Base-by-base conservation (phyloP, 805 yeast genomes). In the Candida pseudofarinosa region DNA sequence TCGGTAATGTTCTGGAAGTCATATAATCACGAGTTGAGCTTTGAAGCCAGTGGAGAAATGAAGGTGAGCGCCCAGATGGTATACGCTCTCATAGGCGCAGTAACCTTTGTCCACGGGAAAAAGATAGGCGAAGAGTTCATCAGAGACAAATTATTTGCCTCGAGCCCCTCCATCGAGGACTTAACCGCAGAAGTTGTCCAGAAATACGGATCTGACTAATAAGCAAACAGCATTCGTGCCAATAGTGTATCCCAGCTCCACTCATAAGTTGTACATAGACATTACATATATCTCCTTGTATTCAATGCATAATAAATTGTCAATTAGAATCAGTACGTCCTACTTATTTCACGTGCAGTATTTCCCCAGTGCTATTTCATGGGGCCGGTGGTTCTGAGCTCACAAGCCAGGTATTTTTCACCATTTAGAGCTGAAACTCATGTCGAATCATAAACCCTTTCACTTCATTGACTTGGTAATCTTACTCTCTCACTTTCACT, bases 21-120 rank as follows among this genome's bases (percentile, higher is more conserved):
- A 52, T 74, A 76, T 63, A 74, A 75, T 51, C 72, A 73, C 33
- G 63, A 70, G 34, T 60, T 71, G 45, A 63, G 65, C 23, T 70
- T 73, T 37, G 70, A 63, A 47, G 58, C 55, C 38, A 79, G 78
- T 54, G 87, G 86, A 32, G 84, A 80, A 54, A 60, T 74, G 55
- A 67, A 74, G 44, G 76, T 80, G 10, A 67, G 73, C 45, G 75
- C 80, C 3, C 76, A 79, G 47, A 74, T 79, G 59, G 58, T 79
- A 46, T 70, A 69, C 53, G 83, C 91, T 4, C 63, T 85, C 43
- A 63, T 85, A 20, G 93, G 93, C 19, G 90, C 85, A 2, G 76
- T 85, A 40, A 70, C 83, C 30, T 65, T 79, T 28, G 69, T 73
- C 19, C 80, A 81, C 52, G 93, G 93, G 4, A 75, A 79, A 51